Percentiles rank a stretch among this genome's conserved stretches.
Evolutionary conservation across 1,139 yeast genomes (phyloP).

Genomic region (Sugiyamaella xylanicola): DNA sequence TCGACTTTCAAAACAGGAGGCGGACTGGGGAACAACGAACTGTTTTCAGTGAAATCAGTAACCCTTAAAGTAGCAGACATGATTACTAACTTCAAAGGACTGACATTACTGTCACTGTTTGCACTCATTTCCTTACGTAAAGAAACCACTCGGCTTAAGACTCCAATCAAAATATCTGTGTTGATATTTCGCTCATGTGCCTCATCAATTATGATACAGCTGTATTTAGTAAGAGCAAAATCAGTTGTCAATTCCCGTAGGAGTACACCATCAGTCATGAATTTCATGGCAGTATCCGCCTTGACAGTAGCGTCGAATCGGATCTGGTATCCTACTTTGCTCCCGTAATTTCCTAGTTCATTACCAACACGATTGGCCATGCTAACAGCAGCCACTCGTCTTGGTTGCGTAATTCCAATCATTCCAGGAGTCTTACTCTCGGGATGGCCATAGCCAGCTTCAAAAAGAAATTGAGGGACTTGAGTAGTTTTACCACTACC

Average conservation of each 20-base stretch:
- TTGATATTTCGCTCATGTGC: constrained; percentile 97
- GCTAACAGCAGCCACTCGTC: constrained; percentile 98
- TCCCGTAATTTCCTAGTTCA: constrained; percentile 80
- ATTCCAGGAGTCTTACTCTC: constrained; percentile 78
- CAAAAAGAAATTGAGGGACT: constrained; percentile 89
- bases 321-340: constrained; percentile 84
- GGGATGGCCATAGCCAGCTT: constrained; percentile 78
- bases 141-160: constrained; percentile 83
- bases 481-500: constrained; percentile 99
- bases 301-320: constrained; percentile 80
- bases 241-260: constrained; percentile 91
- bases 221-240: constrained; percentile 75
- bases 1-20: constrained; percentile 93
- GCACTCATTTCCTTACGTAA: constrained; percentile 59
- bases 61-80: constrained; percentile 98
- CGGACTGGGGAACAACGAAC: constrained; percentile 63
- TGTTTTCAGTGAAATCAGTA: constrained; percentile 85
- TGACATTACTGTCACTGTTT: constrained; percentile 38
- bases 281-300: constrained; percentile 77
- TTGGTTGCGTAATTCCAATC: constrained; percentile 96
- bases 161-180: constrained; percentile 93
- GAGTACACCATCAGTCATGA: constrained; percentile 98
- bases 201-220: constrained; percentile 88
- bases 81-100: constrained; percentile 60
- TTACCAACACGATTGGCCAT: constrained; percentile 88